Percentiles rank a stretch among this genome's conserved stretches.
phyloP scores from a whole-genome alignment of 305 asterid genomes.

The Fraxinus nigra region DNA sequence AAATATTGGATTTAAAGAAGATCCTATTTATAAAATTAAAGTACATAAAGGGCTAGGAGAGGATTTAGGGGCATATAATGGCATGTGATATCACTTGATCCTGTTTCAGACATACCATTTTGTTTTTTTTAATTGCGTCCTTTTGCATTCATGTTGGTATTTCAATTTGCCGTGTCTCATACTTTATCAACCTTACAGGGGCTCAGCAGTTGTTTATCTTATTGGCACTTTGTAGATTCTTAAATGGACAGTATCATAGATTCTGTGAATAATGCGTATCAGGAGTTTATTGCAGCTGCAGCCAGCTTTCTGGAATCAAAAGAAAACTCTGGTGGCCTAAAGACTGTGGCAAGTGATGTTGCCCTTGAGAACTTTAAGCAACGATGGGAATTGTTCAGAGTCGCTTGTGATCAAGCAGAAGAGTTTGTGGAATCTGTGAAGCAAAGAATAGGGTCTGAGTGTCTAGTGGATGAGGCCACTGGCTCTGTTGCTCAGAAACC shows the following conservation, averaged over 20 bases:
- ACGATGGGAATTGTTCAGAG: conserved; percentile 83
- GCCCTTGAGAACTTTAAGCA: conserved; percentile 89
- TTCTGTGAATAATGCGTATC: conserved; percentile 62
- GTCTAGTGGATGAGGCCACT: conserved; percentile 98
- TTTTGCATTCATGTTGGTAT: neutral
- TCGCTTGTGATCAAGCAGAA: conserved; percentile 92
- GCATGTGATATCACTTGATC: neutral
- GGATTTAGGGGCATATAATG: neutral
- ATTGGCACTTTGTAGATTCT: conserved; percentile 2
- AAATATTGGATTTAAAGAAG: neutral
- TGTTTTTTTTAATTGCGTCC: neutral
- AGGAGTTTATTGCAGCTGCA: conserved; percentile 73
- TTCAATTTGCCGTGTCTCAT: neutral
- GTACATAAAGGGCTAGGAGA: neutral
- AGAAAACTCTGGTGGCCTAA: conserved; percentile 56
- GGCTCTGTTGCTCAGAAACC: conserved; percentile 62
- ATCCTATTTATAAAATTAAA: neutral
- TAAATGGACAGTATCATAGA: conserved; percentile 80
- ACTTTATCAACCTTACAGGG: neutral
- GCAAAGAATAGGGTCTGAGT: conserved; percentile 95
- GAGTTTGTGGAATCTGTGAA: conserved; percentile 95
- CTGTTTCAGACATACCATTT: neutral
- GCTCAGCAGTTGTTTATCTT: conserved; percentile 10
- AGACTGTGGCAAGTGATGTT: conserved; percentile 69
- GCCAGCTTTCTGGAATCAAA: conserved; percentile 66